A percentile compares a stretch with the other conserved stretches of the same genome.
Evolutionary conservation across 164 flowering plant genomes (phyloP).

Genomic region (Akebia trifoliata): DNA sequence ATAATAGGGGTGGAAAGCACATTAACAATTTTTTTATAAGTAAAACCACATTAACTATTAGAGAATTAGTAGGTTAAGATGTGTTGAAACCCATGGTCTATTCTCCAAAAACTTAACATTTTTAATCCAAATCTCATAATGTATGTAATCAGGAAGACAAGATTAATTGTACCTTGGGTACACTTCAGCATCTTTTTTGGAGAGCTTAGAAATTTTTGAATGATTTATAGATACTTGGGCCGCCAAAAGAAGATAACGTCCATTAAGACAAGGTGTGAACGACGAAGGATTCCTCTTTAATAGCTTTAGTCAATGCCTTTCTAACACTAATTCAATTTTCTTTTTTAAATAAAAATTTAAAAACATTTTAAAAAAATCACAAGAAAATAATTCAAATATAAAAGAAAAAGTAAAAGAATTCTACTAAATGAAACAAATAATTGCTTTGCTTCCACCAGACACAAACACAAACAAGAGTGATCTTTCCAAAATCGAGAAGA

Average conservation of each 20-base stretch:
- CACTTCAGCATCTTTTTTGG: conserved; percentile 71
- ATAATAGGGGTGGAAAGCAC: no score
- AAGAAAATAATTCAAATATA: neutral
- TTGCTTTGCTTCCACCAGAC: neutral
- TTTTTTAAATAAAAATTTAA: neutral
- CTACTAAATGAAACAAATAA: neutral
- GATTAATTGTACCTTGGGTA: conserved; percentile 94
- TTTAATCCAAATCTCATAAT: no score
- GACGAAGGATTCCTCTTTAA: conserved; percentile 83
- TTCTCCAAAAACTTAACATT: no score
- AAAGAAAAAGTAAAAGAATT: neutral
- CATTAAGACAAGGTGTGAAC: conserved; percentile 88
- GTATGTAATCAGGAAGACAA: no score
- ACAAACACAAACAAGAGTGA: neutral
- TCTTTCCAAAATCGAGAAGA: no score
- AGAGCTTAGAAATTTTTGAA: conserved; percentile 83
- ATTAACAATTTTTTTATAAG: no score
- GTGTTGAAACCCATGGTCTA: no score
- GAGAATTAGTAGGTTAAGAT: no score
- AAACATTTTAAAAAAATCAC: neutral
- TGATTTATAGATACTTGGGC: conserved; percentile 55
- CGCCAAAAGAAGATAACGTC: conserved; percentile 80
- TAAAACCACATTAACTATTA: no score
- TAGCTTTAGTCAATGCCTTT: conserved; percentile 77
- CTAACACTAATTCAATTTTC: conserved; percentile 65